These are phyloP conservation scores for Hemisphaericaspora subhashii DNA, from an alignment of 1,139 yeast species.

Conservation along the genomic window DNA sequence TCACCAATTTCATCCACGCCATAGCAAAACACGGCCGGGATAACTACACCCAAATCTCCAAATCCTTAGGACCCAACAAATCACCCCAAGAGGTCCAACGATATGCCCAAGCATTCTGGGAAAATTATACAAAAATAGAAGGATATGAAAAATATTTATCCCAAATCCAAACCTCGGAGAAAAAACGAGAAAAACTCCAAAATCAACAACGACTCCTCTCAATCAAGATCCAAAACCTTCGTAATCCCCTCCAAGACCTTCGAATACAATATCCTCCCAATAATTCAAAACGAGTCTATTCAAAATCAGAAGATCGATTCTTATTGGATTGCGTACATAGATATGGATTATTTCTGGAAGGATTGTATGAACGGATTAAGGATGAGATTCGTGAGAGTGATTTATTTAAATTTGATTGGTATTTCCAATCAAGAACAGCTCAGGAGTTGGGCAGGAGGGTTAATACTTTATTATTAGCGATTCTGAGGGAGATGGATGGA, in stretches of 20 bases:
- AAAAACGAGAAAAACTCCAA: constrained; percentile 61
- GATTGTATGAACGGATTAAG: constrained; percentile 72
- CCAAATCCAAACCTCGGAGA: constrained; percentile 90
- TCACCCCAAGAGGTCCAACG: constrained; percentile 64
- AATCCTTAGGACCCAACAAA: constrained; percentile 62
- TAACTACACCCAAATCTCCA: constrained; percentile 58
- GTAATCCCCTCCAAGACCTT: constrained; percentile 75
- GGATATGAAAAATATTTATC: constrained; percentile 82
- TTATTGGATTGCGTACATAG: constrained; percentile 70
- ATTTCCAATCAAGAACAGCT: constrained; percentile 78
- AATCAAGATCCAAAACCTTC: constrained; percentile 59
- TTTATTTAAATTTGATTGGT: constrained; percentile 87
- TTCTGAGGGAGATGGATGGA: constrained; percentile 79
- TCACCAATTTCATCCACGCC: constrained; percentile 79
- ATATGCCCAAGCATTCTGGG: constrained; percentile 77
- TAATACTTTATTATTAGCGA: constrained; percentile 72
- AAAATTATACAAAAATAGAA: constrained; percentile 65
- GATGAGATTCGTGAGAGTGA: constrained; percentile 74
- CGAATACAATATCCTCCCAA: constrained; percentile 86
- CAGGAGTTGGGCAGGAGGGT: constrained; percentile 83
- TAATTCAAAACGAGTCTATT: constrained; percentile 81
- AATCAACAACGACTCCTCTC: constrained; percentile 68
- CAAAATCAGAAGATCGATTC: constrained; percentile 85
- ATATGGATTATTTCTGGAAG: constrained; percentile 71
- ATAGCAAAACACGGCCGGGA: constrained; percentile 79